Evolutionary conservation across 805 yeast genomes (phyloP).

Genomic region (Candida dendrica): DNA sequence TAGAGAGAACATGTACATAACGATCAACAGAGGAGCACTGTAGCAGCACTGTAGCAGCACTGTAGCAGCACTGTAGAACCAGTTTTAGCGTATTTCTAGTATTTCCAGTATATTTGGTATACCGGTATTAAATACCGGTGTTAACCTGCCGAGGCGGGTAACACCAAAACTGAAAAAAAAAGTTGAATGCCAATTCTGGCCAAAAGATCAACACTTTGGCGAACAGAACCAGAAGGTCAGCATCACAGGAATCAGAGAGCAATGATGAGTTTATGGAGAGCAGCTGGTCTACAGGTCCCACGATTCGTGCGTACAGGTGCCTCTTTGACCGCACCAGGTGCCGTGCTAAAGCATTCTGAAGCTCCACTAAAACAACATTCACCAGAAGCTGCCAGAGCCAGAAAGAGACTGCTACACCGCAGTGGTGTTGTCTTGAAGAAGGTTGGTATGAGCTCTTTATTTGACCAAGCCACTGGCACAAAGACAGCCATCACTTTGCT

Average conservation of each 20-base stretch:
- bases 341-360: slow-evolving; percentile 18
- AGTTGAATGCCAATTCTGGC: too few relatives aligned
- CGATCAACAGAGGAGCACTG: too few relatives aligned
- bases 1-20: slow-evolving; percentile 32
- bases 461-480: slow-evolving; percentile 55
- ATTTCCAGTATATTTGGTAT: too few relatives aligned
- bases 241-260: background rate
- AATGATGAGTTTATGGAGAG: slow-evolving; percentile 1
- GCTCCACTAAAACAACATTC: slow-evolving; percentile 57
- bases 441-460: slow-evolving; percentile 87
- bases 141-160: too few relatives aligned
- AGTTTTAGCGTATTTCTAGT: too few relatives aligned
- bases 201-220: too few relatives aligned
- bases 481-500: slow-evolving; percentile 80
- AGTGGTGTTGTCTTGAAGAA: slow-evolving; percentile 83
- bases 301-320: slow-evolving; percentile 26
- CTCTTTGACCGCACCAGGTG: slow-evolving; percentile 28
- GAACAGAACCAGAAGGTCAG: too few relatives aligned
- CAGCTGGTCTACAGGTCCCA: slow-evolving; percentile 13
- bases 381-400: slow-evolving; percentile 57
- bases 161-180: too few relatives aligned
- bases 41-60: too few relatives aligned
- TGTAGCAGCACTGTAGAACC: too few relatives aligned
- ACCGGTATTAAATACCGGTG: too few relatives aligned
- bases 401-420: slow-evolving; percentile 69